Percentiles rank a stretch among this genome's conserved stretches.
Conservation (phyloP, 2,329 filamentous ascomycete genomes). For the Proliferodiscus dingleyae region DNA sequence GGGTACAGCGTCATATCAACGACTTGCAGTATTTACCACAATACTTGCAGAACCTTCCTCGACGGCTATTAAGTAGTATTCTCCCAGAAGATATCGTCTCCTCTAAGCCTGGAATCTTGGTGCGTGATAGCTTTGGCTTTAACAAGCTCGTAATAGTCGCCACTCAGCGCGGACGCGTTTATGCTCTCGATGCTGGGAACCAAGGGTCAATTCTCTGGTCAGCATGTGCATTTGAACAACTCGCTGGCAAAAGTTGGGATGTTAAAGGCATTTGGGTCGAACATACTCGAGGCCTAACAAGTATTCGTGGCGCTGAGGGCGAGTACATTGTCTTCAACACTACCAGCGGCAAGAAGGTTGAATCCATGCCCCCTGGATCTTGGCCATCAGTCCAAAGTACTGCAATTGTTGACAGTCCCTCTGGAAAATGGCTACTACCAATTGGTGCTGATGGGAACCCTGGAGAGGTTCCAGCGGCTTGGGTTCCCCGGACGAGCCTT, state of each 20-base stretch:
- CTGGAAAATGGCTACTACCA: constrained; percentile 50
- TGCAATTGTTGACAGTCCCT: constrained; percentile 47
- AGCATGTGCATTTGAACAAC: constrained; percentile 55
- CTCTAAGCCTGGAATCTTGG: constrained; percentile 42
- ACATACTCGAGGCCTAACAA: constrained; percentile 44
- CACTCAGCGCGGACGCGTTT: constrained; percentile 72
- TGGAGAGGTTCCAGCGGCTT: constrained; percentile 40
- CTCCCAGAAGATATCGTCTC: constrained; percentile 47
- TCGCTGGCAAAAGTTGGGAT: constrained; percentile 53
- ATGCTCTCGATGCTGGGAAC: constrained; percentile 72
- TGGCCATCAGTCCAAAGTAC: constrained; percentile 42
- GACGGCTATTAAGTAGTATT: constrained; percentile 59
- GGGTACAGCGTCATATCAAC: constrained; percentile 72
- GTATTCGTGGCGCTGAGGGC: constrained; percentile 41
- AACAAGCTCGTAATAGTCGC: constrained; percentile 79
- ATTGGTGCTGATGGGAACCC: constrained; percentile 47
- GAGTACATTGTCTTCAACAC: constrained; percentile 55
- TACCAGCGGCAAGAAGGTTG: constrained; percentile 46
- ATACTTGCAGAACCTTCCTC: constrained; percentile 66
- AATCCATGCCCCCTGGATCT: constrained; percentile 38
- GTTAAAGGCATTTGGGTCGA: constrained; percentile 63
- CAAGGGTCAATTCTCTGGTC: constrained; percentile 75
- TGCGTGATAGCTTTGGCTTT: constrained; percentile 77
- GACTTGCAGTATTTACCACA: constrained; percentile 74
- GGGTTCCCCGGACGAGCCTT: constrained; percentile 48